Percentiles rank a stretch among this genome's conserved stretches.
Evolutionary conservation across 768 basidiomycete genomes (phyloP).

Genomic region (Boletus edulis): DNA sequence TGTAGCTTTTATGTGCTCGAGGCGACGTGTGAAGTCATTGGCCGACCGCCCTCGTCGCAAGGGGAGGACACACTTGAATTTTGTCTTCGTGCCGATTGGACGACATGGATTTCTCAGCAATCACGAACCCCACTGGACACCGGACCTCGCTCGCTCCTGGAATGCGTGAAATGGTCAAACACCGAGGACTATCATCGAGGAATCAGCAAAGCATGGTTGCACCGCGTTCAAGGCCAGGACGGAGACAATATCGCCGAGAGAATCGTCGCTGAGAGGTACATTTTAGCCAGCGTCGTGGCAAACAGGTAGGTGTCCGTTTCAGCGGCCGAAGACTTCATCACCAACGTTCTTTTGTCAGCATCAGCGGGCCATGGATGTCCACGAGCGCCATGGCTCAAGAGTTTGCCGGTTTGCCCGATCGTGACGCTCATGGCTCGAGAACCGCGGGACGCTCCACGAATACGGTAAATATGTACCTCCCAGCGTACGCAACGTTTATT

Average conservation of each 20-base stretch:
- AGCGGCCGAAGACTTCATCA: not conserved
- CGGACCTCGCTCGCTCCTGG: constrained; percentile 9
- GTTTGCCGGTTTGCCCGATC: constrained; percentile 48
- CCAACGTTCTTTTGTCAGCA: constrained; percentile 34
- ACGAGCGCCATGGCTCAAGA: constrained; percentile 70
- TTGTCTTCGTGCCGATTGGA: constrained; percentile 63
- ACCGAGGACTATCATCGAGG: constrained; percentile 68
- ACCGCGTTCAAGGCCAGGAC: constrained; percentile 42
- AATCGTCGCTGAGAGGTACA: constrained; percentile 57
- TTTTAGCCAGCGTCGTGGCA: constrained; percentile 66
- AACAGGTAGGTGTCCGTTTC: constrained; percentile 50
- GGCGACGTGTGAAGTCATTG: constrained; percentile 72
- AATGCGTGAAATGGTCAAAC: constrained; percentile 61
- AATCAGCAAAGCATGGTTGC: constrained; percentile 66
- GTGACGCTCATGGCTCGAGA: constrained; percentile 10
- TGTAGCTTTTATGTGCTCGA: constrained; percentile 56
- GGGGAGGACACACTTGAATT: not conserved
- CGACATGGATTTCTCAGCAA: constrained; percentile 46
- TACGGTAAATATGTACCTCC: constrained; percentile 58
- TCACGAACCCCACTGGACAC: not conserved
- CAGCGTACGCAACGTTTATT: constrained; percentile 45
- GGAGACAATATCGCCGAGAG: constrained; percentile 40
- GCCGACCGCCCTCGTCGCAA: constrained; percentile 29
- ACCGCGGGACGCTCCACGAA: constrained; percentile 34
- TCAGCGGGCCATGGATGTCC: constrained; percentile 71